Evolutionary conservation across 371 early-diverging fungal species (phyloP), one percentile per base, ranked within the genome.

Genomic region (Mortierella sp.): DNA sequence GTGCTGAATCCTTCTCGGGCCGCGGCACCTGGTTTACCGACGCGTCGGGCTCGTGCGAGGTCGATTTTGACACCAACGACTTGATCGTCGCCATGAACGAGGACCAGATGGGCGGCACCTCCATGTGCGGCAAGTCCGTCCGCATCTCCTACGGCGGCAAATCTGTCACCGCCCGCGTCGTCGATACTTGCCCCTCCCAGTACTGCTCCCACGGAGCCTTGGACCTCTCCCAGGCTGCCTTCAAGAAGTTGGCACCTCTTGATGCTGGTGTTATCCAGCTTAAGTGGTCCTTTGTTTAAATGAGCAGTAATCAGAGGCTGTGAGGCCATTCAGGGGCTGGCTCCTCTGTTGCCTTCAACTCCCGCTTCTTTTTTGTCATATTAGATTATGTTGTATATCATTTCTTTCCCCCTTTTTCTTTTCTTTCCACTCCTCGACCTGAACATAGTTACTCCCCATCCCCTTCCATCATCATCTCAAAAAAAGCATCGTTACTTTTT

Each of bases 1-100:
- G 61, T 39, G 34, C n/a, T n/a, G n/a, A n/a, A n/a, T n/a, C n/a
- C n/a, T 82, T 65, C 64, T 61, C 69, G 2, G 83, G 75, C 22
- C 75, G 78, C 8, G 78, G 70, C n/a, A 82, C 83, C 39, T 82
- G 83, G 83, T 82, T 82, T 67, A 78, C 83, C 10, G 83, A 78
- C 65, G 45, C 24, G 16, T 14, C 52, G 22, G 83, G 83, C 19
- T 74, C 74, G 47, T 82, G 83, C 48, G 78, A 66, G 2, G 52
- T 29, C 11, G 9, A 41, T 14, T 82, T 82, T 48, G 48, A 74
- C 52, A 77, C 78, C 50, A 75, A 72, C 66, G 83, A 82, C 64
- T 50, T 82, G 83, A 82, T 82, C 34, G 83, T 82, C 48, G 83
- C 83, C 68, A 65, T 82, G 72, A 82, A 82, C 70, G 75, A 29